Evolutionary conservation across 352 stramenopile species (phyloP).

Genomic region (Phytophthora tentaculata): DNA sequence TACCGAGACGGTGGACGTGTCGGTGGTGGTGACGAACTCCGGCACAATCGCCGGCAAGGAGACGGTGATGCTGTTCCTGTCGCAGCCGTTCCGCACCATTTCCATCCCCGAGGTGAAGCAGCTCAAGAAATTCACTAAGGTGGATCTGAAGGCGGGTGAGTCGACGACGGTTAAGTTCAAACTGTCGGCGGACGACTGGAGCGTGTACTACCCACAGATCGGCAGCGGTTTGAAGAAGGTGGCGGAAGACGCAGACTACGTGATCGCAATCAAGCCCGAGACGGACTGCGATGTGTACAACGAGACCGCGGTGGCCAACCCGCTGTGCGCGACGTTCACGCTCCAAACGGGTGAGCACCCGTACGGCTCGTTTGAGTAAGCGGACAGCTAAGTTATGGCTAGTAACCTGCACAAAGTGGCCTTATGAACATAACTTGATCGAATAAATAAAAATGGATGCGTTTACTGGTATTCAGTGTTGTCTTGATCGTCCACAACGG

Average conservation of each 20-base stretch:
- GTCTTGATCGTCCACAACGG: too few relatives aligned
- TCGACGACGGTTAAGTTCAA: slow-evolving; percentile 45
- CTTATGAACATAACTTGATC: background rate
- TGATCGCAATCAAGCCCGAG: slow-evolving; percentile 68
- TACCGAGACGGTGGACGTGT: slow-evolving; percentile 49
- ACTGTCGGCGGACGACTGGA: slow-evolving; percentile 58
- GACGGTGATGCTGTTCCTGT: slow-evolving; percentile 78
- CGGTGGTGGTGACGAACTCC: slow-evolving; percentile 71
- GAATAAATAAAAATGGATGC: slow-evolving; percentile 2
- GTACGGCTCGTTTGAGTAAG: slow-evolving; percentile 39
- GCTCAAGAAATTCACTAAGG: slow-evolving; percentile 82
- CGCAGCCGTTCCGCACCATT: slow-evolving; percentile 59
- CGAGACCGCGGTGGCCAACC: slow-evolving; percentile 32
- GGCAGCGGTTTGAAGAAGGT: slow-evolving; percentile 55
- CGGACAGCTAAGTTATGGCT: too few relatives aligned
- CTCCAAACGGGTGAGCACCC: slow-evolving; percentile 35
- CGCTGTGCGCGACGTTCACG: slow-evolving; percentile 36
- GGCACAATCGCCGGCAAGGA: slow-evolving; percentile 65
- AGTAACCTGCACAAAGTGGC: background rate
- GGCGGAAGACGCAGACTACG: slow-evolving; percentile 68
- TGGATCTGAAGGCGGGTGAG: slow-evolving; percentile 53
- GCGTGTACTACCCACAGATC: slow-evolving; percentile 65
- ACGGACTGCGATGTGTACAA: slow-evolving; percentile 80
- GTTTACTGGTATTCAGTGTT: background rate
- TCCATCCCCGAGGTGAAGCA: slow-evolving; percentile 80